Conservation (phyloP, 371 early-diverging fungal genomes). For the Mycotypha africana region DNA sequence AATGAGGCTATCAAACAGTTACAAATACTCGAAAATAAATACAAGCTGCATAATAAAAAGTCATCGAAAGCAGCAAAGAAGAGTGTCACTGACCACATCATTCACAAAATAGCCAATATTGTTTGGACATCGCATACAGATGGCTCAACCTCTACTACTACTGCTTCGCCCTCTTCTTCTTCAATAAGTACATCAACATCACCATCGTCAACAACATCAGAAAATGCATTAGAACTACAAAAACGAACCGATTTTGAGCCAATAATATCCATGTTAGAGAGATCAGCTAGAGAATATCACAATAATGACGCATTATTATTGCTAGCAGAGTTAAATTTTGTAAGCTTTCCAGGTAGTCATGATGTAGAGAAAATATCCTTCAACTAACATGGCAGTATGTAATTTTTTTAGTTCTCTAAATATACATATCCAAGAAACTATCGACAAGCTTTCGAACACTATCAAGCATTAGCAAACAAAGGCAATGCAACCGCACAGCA, state of each 20-base stretch:
- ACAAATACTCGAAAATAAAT: conserved; percentile 11
- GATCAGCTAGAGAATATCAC: conserved; percentile 18
- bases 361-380: too few relatives aligned
- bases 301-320: conserved; percentile 43
- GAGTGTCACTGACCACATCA: conserved; percentile 3
- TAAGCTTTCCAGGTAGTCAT: too few relatives aligned
- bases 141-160: background rate
- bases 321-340: conserved; percentile 56
- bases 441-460: conserved; percentile 53
- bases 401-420: conserved; percentile 56
- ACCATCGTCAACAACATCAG: background rate
- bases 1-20: conserved; percentile 25
- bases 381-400: too few relatives aligned
- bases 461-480: conserved; percentile 46
- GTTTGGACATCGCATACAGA: conserved; percentile 3
- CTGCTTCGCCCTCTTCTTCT: too few relatives aligned
- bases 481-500: conserved; percentile 88
- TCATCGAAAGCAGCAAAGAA: background rate
- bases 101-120: background rate
- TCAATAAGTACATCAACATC: conserved; percentile 1
- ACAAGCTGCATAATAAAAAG: background rate
- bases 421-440: conserved; percentile 55
- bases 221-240: background rate
- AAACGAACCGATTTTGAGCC: conserved; percentile 3
- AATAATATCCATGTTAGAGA: conserved; percentile 2